phyloP scores from a whole-genome alignment of 305 asterid genomes.

The Rubia tinctorum region DNA sequence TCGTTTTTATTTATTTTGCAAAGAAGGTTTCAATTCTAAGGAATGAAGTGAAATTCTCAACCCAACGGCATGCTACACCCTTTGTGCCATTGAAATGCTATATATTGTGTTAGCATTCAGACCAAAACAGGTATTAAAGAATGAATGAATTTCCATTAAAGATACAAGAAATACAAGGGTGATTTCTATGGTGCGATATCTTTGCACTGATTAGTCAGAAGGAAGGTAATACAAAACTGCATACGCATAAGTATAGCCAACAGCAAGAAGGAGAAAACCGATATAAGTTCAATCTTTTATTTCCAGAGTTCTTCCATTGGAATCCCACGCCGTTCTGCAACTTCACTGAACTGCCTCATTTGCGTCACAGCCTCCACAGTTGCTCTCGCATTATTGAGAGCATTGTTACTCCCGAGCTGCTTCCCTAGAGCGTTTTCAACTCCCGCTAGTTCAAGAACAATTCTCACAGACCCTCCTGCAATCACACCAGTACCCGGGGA shows the following conservation, averaged over 20 bases:
- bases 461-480: constrained; percentile 94
- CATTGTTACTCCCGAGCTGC: constrained; percentile 92
- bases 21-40: too few species aligned
- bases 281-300: constrained; percentile 27
- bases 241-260: not conserved
- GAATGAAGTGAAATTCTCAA: too few species aligned
- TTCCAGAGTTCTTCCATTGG: constrained; percentile 98
- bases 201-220: constrained; percentile 1
- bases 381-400: constrained; percentile 94
- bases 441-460: constrained; percentile 86
- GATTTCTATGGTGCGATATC: not conserved
- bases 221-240: not conserved
- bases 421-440: constrained; percentile 93
- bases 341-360: constrained; percentile 93
- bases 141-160: not conserved
- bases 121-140: too few species aligned
- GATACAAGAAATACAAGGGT: not conserved
- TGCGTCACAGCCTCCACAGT: constrained; percentile 76
- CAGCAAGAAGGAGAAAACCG: constrained; percentile 1
- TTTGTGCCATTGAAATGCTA: too few species aligned
- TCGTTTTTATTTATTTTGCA: too few species aligned
- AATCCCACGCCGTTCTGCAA: constrained; percentile 80
- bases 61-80: too few species aligned
- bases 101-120: too few species aligned
- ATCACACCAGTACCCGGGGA: constrained; percentile 97